A percentile compares a stretch with the other conserved stretches of the same genome.
Conservation (phyloP, 1,284 basidiomycete species). For the Wolfiporia cocos region DNA sequence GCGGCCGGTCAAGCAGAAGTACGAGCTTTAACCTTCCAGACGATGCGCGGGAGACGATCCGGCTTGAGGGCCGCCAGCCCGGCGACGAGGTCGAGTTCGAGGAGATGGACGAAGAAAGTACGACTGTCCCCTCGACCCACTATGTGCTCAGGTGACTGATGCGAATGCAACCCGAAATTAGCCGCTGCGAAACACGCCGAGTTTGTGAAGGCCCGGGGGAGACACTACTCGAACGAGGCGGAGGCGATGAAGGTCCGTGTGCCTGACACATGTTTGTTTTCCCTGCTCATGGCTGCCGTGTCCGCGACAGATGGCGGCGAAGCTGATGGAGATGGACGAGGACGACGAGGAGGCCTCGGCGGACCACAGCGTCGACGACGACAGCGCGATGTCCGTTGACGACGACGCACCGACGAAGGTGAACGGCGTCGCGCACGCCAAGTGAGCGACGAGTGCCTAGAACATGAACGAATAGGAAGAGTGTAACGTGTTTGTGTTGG, state of each 20-base stretch:
- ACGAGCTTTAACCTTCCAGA: constrained; percentile 78
- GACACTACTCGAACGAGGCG: constrained; percentile 89
- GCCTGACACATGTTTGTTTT: constrained; percentile 5
- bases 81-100: constrained; percentile 65
- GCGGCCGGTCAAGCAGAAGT: constrained; percentile 67
- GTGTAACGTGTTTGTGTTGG: no score
- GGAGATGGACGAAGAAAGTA: constrained; percentile 84
- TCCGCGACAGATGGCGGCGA: constrained; percentile 52
- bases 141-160: constrained; percentile 5
- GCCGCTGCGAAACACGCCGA: constrained; percentile 78
- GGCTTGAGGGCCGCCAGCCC: constrained; percentile 30
- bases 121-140: constrained; percentile 21
- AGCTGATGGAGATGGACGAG: constrained; percentile 63
- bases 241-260: constrained; percentile 80
- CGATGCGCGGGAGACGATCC: constrained; percentile 55
- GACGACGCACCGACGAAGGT: constrained; percentile 19
- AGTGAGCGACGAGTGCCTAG: no score
- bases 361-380: constrained; percentile 22
- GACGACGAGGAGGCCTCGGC: constrained; percentile 46
- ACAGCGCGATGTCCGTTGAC: constrained; percentile 24
- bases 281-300: constrained; percentile 3
- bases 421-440: constrained; percentile 22
- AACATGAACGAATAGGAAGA: no score
- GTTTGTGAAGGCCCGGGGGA: constrained; percentile 76
- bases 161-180: constrained; percentile 21